These are phyloP conservation scores for Sarcodon sp. DNA, from an alignment of 768 basidiomycete species.

Conservation along the genomic window DNA sequence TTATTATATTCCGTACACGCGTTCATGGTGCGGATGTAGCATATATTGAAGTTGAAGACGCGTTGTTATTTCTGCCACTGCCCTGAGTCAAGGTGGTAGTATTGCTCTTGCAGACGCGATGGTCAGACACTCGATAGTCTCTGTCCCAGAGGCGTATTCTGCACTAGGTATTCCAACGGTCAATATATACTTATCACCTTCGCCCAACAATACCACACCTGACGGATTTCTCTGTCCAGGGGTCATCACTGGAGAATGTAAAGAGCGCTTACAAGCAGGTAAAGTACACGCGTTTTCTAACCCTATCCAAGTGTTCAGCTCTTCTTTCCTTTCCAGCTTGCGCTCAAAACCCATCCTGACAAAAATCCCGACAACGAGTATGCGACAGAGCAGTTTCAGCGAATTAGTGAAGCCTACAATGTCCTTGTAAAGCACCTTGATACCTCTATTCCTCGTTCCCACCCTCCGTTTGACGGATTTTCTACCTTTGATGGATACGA, in stretches of 20 bases:
- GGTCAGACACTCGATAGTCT: slow-evolving; percentile 17
- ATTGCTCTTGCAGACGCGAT: slow-evolving; percentile 16
- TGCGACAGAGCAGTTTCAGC: slow-evolving; percentile 61
- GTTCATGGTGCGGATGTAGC: too few species aligned
- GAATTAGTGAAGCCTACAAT: slow-evolving; percentile 56
- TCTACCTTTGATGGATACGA: slow-evolving; percentile 23
- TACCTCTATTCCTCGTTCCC: slow-evolving; percentile 10
- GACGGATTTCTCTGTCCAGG: slow-evolving; percentile 22
- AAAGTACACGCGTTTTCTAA: neutral
- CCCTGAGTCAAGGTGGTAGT: neutral
- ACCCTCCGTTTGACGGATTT: slow-evolving; percentile 2
- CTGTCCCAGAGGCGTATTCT: slow-evolving; percentile 23
- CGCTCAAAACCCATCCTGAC: slow-evolving; percentile 62
- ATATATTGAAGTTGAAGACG: too few species aligned
- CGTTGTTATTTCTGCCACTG: too few species aligned
- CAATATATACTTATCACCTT: slow-evolving; percentile 1
- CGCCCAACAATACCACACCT: neutral
- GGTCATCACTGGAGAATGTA: slow-evolving; percentile 46
- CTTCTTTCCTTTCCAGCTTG: slow-evolving; percentile 26
- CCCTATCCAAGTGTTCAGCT: neutral
- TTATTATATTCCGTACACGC: too few species aligned
- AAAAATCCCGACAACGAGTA: slow-evolving; percentile 56
- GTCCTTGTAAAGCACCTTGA: slow-evolving; percentile 44
- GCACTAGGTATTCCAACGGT: slow-evolving; percentile 46
- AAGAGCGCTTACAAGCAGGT: slow-evolving; percentile 64